A percentile compares a stretch with the other conserved stretches of the same genome.
Conservation (phyloP, 2,329 filamentous ascomycete species). For the Aspergillus cejpii region DNA sequence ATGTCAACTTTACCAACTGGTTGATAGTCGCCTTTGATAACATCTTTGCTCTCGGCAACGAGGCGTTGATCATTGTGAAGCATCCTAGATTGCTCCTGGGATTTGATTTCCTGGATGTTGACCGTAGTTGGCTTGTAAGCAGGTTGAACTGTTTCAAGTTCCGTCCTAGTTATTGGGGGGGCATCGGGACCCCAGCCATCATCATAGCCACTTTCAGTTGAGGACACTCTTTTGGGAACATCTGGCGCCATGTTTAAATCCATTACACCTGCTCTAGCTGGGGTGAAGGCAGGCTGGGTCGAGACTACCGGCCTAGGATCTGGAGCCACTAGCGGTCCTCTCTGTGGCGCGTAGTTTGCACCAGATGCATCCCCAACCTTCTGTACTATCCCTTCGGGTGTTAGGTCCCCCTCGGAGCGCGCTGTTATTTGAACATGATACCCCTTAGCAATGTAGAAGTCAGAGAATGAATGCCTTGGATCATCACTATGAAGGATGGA, state of each 20-base stretch:
- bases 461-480: constrained; percentile 1
- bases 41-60: constrained; percentile 50
- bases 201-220: constrained; percentile 57
- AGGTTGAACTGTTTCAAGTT: constrained; percentile 84
- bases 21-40: constrained; percentile 82
- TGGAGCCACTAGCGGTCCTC: constrained; percentile 48
- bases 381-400: constrained; percentile 78
- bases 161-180: constrained; percentile 75
- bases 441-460: constrained; percentile 45
- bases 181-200: constrained; percentile 96
- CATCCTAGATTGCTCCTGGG: constrained; percentile 57
- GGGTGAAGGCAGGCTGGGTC: constrained; percentile 87
- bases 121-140: constrained; percentile 96
- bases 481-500: constrained; percentile 2
- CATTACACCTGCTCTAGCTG: constrained; percentile 54
- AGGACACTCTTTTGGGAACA: constrained; percentile 45
- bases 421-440: constrained; percentile 98
- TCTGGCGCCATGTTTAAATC: constrained; percentile 60
- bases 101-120: constrained; percentile 78
- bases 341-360: constrained; percentile 77
- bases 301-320: constrained; percentile 62
- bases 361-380: constrained; percentile 94
- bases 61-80: constrained; percentile 46
- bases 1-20: constrained; percentile 98
- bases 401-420: constrained; percentile 81